Percentiles rank a stretch among this genome's conserved stretches.
phyloP scores from a whole-genome alignment of 169 alveolate genomes.

The Babesia gibsoni region DNA sequence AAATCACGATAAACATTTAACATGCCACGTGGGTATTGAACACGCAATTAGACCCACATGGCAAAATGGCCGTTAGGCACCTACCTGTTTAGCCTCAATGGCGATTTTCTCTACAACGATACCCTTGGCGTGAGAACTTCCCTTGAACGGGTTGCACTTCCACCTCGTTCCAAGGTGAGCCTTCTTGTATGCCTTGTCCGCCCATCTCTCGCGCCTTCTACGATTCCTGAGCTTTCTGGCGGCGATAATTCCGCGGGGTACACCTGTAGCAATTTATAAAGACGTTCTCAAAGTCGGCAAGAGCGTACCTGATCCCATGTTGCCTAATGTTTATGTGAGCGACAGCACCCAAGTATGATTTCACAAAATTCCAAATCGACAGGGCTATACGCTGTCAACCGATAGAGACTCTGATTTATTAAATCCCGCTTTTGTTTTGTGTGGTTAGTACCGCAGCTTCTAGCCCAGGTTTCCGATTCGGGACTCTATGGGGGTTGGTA shows the following conservation, averaged over 20 bases:
- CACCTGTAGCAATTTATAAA: constrained; percentile 75
- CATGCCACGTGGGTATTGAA: too few relatives aligned
- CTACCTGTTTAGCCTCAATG: constrained; percentile 97
- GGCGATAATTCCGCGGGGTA: constrained; percentile 97
- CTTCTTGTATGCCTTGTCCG: constrained; percentile 96
- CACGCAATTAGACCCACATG: background rate
- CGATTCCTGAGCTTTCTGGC: constrained; percentile 97
- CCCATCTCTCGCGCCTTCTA: constrained; percentile 97
- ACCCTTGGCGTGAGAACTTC: constrained; percentile 99
- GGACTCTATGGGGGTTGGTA: background rate
- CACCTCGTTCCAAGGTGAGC: constrained; percentile 93
- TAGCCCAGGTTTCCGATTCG: too few relatives aligned
- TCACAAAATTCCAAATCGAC: background rate
- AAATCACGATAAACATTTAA: too few relatives aligned
- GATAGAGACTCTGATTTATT: too few relatives aligned
- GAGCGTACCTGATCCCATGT: constrained; percentile 46
- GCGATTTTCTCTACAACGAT: constrained; percentile 98
- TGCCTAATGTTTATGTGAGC: background rate
- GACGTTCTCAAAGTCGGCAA: background rate
- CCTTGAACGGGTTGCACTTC: constrained; percentile 98
- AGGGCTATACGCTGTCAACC: background rate
- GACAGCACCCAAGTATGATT: background rate
- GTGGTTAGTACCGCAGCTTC: too few relatives aligned
- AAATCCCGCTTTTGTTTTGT: too few relatives aligned
- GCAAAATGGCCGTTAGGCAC: background rate